Evolutionary conservation across 805 yeast genomes (phyloP).

Genomic region (Wickerhamiella parazyma): DNA sequence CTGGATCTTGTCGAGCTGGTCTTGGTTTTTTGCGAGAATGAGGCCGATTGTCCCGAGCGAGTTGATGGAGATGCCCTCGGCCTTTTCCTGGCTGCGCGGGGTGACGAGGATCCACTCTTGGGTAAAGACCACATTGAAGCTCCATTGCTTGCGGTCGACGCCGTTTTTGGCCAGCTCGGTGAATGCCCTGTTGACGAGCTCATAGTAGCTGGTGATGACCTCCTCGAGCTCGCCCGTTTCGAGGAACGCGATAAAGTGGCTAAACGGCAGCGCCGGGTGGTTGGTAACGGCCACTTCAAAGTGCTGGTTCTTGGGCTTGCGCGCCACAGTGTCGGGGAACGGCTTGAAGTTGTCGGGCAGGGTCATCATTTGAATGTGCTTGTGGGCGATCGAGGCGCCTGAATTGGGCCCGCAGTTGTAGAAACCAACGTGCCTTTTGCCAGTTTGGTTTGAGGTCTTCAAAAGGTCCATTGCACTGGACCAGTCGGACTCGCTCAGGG

Average conservation of each 20-base stretch:
- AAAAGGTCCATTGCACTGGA: constrained; percentile 44
- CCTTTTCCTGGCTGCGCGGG: constrained; percentile 56
- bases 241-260: constrained; percentile 67
- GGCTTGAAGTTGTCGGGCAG: constrained; percentile 47
- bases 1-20: constrained; percentile 22
- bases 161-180: constrained; percentile 33
- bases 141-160: constrained; percentile 21
- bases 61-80: constrained; percentile 47
- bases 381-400: constrained; percentile 93
- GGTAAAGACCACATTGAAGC: constrained; percentile 75
- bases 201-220: constrained; percentile 47
- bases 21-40: constrained; percentile 57
- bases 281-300: constrained; percentile 26
- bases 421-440: constrained; percentile 56
- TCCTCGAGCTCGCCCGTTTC: constrained; percentile 28
- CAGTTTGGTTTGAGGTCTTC: constrained; percentile 33
- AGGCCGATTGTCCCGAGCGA: constrained; percentile 73
- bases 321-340: constrained; percentile 38
- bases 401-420: constrained; percentile 78
- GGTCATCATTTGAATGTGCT: constrained; percentile 76
- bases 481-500: constrained; percentile 61
- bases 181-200: constrained; percentile 56
- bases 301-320: not conserved
- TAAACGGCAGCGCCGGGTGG: constrained; percentile 52
- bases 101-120: constrained; percentile 71